Base-by-base conservation (phyloP, 768 basidiomycete genomes). In the Naganishia friedmannii region DNA sequence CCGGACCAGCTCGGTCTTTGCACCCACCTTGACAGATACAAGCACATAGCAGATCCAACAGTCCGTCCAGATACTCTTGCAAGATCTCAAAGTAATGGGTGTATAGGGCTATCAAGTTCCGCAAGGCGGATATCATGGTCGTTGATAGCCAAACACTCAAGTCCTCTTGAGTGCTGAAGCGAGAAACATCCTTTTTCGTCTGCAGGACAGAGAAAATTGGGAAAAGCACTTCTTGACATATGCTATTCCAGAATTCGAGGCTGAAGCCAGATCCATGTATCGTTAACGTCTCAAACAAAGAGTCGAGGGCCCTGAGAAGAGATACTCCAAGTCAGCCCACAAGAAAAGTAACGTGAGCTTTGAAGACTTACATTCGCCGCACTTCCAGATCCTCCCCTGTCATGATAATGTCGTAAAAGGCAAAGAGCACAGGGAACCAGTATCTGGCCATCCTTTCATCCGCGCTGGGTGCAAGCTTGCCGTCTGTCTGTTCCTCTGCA, bases 321-420 rank as follows among this genome's bases (percentile, higher is more conserved):
- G 58, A 68, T 65, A 66, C 13, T 51, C 42, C 45, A 42, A 42
- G 55, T 55, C 32, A 70, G 57, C 56, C 45, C 69, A 42, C n/a
- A 15, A 67, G 6, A 56, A n/a, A 34, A 5, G n/a, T 3, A 13
- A 42, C 42, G 42, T 15, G 58, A 19, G 17, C 28, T 57, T n/a
- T 45, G 45, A 51, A n/a, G 37, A 85, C 92, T 83, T 78, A 99
- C 96, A 97, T 81, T 77, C 94, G 87, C 75, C 96, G 88, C 65
- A 99, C 93, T 86, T 99, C 96, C 31, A 99, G 83, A 77, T 99
- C 96, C 80, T 98, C 96, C 21, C 93, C 96, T 72, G 96, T 98
- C 95, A 99, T 98, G 79, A 99, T 95, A 67, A 99, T 95, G 80
- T 98, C 96, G 82, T 94, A 97, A 83, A 97, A 98, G n/a, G 91